Base-by-base conservation (phyloP, 2,329 filamentous ascomycete genomes). In the Dothiorella sarmentorum region DNA sequence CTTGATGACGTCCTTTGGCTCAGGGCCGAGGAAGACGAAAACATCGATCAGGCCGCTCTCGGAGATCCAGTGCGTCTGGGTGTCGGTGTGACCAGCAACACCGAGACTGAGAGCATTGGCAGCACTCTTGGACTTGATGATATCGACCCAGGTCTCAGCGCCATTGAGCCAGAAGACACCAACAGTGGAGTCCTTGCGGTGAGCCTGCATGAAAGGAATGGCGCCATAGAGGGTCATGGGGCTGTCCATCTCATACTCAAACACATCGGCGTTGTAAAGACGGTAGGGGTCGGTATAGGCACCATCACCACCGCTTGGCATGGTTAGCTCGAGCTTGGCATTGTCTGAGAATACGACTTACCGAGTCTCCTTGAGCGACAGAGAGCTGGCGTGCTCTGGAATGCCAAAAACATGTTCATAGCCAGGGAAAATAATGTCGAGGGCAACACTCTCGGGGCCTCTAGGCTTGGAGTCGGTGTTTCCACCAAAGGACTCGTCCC, bases 171-270 rank as follows among this genome's bases (percentile, higher is more conserved):
- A 99, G 75, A 99, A 96, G 13, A 99, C 87, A 62, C 91, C 94
- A 27, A 97, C 93, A 1, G 91, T 94, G 0, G 93, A 97, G 68
- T 88, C 89, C 72, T 93, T 95, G 67, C 89, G 89, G 70, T 99
- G 93, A 17, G 94, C 94, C 74, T 97, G 94, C 91, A 99, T 96
- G 70, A 97, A 90, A 2, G 94, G 94, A 66, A 99, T 97, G 7
- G 91, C 80, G n/a, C 94, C 94, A 69, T 99, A 99, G 1, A 99
- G 82, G 0, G 94, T 97, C 94, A 99, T 99, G 0, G 94, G 92
- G 73, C 91, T 97, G 74, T 97, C 90, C 67, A 97, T 83, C 67
- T 96, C 87, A 73, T 99, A 99, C 76, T 99, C 94, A 67, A 99
- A 99, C 10, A 99, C 94, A 71, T 99, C 94, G 29, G 90, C 84